These are phyloP conservation scores for Claviceps sp. DNA, from an alignment of 2,329 filamentous ascomycete genomes.

Conservation along the genomic window DNA sequence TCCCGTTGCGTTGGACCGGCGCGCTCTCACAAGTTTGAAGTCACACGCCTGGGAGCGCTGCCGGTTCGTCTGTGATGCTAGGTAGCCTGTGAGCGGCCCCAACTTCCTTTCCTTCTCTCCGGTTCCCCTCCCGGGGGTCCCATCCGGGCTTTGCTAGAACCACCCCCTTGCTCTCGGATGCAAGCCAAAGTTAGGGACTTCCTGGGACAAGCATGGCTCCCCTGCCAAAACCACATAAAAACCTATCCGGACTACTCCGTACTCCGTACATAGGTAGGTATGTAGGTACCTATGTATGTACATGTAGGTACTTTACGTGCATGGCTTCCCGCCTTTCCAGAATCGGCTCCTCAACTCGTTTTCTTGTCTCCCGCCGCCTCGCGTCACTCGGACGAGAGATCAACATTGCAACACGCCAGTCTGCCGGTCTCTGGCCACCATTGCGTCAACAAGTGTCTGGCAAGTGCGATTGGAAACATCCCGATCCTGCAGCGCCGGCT, in stretches of 20 bases:
- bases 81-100: not conserved
- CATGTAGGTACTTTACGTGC: conserved; percentile 2
- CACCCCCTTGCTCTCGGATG: not conserved
- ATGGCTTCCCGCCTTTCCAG: conserved; percentile 5
- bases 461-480: not conserved
- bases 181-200: not conserved
- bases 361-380: not conserved
- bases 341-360: conserved; percentile 1
- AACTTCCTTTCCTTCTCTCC: not conserved
- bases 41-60: too few species aligned
- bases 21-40: too few species aligned
- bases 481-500: too few species aligned
- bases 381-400: not conserved
- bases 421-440: not conserved
- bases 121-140: not conserved
- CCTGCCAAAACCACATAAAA: conserved; percentile 3
- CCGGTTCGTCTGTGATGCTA: not conserved
- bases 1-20: conserved; percentile 2
- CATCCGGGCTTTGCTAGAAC: not conserved
- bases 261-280: not conserved
- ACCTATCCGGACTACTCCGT: not conserved
- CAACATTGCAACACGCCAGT: not conserved
- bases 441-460: not conserved
- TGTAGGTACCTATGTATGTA: too few species aligned
- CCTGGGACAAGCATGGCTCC: conserved; percentile 2